A percentile compares a stretch with the other conserved stretches of the same genome.
Conservation (phyloP, 2,329 filamentous ascomycete genomes). For the Cladosporium sphaerospermum region DNA sequence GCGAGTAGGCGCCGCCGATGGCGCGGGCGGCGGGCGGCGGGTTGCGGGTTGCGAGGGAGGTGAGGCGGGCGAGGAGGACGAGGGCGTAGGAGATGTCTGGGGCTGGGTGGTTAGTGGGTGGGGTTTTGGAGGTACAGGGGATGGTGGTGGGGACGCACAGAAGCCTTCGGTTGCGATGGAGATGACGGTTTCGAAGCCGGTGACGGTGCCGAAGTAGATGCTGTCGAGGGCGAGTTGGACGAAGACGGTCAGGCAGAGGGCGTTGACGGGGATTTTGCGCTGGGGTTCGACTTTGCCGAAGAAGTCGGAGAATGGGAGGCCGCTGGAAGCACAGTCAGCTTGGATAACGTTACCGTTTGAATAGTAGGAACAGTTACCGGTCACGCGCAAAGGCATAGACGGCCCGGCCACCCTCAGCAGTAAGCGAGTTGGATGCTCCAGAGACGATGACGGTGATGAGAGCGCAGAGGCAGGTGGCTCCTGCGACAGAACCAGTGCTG, state of each 20-base stretch:
- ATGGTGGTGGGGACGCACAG: conserved; percentile 33
- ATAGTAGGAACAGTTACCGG: conserved; percentile 5
- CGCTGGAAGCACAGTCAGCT: conserved; percentile 21
- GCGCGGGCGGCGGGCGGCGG: conserved; percentile 27
- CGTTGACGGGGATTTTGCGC: conserved; percentile 45
- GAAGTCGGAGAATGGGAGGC: conserved; percentile 46
- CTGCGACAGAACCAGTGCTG: conserved; percentile 40
- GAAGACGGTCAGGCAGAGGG: conserved; percentile 41
- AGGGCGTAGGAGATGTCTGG: conserved; percentile 51
- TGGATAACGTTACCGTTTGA: not conserved
- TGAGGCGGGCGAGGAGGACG: conserved; percentile 46
- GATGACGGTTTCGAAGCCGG: conserved; percentile 46
- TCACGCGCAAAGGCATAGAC: conserved; percentile 47
- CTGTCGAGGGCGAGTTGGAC: conserved; percentile 49
- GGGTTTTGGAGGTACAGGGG: not conserved
- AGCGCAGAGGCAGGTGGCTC: conserved; percentile 40
- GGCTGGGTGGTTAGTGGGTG: conserved; percentile 20
- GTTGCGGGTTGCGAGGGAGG: conserved; percentile 34
- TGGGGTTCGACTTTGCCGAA: conserved; percentile 43
- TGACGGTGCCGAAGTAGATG: conserved; percentile 30
- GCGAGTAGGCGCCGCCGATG: conserved; percentile 40
- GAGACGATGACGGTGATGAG: conserved; percentile 46
- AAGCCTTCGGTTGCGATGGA: conserved; percentile 53
- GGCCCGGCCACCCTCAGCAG: conserved; percentile 42
- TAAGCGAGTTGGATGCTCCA: conserved; percentile 41